Evolutionary conservation across 352 stramenopile species (phyloP), one percentile per base, ranked within the genome.

Genomic region (Phytopythium ostracodes): DNA sequence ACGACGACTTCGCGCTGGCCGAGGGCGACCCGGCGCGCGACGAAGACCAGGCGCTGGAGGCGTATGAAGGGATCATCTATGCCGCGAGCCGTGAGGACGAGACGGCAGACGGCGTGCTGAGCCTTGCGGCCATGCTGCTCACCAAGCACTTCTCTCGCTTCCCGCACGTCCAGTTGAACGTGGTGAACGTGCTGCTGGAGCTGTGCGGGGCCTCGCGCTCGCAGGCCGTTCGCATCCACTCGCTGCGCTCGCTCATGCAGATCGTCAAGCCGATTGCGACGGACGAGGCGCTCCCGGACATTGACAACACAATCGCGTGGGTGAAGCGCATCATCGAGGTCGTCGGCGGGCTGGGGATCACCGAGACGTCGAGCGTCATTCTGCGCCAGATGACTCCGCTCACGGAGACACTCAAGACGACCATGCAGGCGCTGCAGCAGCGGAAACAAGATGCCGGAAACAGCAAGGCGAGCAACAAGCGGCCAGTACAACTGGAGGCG

Each of bases 81-180:
- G 61, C 80, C 40, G 81, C 71, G 52, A 56, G n/a, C 15, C 49
- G 44, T 22, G 69, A 60, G n/a, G 62, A 64, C 4, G 61, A 79
- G 31, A 60, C 70, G 22, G 63, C 52, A 35, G 81, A 88, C 63
- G 50, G 73, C 0, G 84, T 87, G 66, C 68, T 91, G 51, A 88
- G 76, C 63, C 77, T 90, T 29, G 81, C 81, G 46, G 81, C 81
- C 24, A 82, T 90, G 64, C 62, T 93, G 40, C 72, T 93, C 20
- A 81, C 82, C 59, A 88, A 88, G 56, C 82, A 94, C 57, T 94
- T 92, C 56, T 75, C 77, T 66, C 81, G 83, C 65, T 92, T 91
- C 63, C 80, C 79, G 24, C 82, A 92, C 68, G 81, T 92, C 43
- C 77, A 91, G 54, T 46, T 84, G 57, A 91, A 92, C 62, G 81